Evolutionary conservation across 208 protist genomes (phyloP), one percentile per base, ranked within the genome.

Genomic region (Wallacemonas sp.): DNA sequence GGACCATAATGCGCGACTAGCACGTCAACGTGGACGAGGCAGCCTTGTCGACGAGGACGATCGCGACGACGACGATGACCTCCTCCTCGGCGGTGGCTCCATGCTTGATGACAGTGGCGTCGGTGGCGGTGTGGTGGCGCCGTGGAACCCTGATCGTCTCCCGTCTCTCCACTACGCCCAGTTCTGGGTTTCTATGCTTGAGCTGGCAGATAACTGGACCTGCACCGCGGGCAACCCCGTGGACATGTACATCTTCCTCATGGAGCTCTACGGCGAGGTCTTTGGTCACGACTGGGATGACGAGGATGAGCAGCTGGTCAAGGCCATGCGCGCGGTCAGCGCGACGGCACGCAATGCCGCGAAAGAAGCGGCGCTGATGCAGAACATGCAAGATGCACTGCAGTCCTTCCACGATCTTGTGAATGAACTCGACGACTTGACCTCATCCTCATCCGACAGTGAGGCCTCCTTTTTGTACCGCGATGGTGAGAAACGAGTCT

Each of bases 191-290:
- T 86, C 90, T 0, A 93, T 96, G 84, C 62, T 96, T 64, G 82
- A 91, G 74, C 73, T 96, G 42, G 82, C 84, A 27, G 90, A 96
- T 59, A 96, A 93, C 72, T 96, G 90, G 87, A 96, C 86, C 14
- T 80, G 66, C 61, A 88, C 74, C 47, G 85, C 63, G 17, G 75
- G 74, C 0, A 80, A 93, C 68, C 81, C 80, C 36, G 63, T 74
- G 19, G 90, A 96, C 73, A 81, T 77, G 19, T 85, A 82, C 26
- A 51, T 82, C 21, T 93, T 96, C 62, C 45, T 96, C 11, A 71
- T 83, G 63, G 86, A 93, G 72, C 73, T 96, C 8, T 96, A 96
- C 73, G 75, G 56, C 38, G 86, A 93, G 61, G 84, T 91, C 33
- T 96, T 96, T 67, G 79, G 74, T 15, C 76, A 90, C 65, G 80